Conservation (phyloP, 2,329 filamentous ascomycete genomes). For the Apiospora rasikravindrae region DNA sequence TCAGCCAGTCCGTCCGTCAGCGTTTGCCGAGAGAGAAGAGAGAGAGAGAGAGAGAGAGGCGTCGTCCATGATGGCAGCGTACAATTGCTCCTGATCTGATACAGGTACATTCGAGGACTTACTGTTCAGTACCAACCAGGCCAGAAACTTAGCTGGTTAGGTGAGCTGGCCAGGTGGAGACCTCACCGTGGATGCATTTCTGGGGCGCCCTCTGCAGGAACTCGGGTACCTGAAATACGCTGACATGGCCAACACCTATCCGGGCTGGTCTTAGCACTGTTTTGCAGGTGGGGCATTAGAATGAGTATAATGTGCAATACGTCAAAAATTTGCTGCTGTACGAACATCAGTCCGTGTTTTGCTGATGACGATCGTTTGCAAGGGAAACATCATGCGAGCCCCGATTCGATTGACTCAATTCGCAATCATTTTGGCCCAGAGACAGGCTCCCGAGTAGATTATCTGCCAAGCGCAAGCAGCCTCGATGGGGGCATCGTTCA, state of each 20-base stretch:
- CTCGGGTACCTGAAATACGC: constrained; percentile 19
- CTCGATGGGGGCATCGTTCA: not conserved
- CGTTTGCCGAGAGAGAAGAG: too few species aligned
- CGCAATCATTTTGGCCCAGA: not conserved
- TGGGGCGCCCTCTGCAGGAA: constrained; percentile 17
- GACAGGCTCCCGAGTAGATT: not conserved
- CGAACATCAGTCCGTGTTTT: not conserved
- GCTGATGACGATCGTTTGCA: not conserved
- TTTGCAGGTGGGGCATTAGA: not conserved
- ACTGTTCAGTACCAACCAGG: constrained; percentile 8
- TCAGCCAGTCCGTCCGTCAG: not conserved
- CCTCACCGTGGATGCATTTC: constrained; percentile 12
- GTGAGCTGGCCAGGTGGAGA: constrained; percentile 8
- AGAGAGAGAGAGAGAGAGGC: not conserved
- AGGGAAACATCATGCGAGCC: not conserved
- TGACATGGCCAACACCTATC: not conserved
- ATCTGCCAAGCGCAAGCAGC: not conserved
- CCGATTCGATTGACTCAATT: not conserved
- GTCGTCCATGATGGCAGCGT: not conserved
- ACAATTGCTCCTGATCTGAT: not conserved
- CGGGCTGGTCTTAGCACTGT: constrained; percentile 17
- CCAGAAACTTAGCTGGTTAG: constrained; percentile 15
- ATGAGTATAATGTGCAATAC: constrained; percentile 14
- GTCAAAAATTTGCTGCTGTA: not conserved
- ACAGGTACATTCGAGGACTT: not conserved